Base-by-base conservation (phyloP, 129 eudicot genomes). In the Lonicera japonica region DNA sequence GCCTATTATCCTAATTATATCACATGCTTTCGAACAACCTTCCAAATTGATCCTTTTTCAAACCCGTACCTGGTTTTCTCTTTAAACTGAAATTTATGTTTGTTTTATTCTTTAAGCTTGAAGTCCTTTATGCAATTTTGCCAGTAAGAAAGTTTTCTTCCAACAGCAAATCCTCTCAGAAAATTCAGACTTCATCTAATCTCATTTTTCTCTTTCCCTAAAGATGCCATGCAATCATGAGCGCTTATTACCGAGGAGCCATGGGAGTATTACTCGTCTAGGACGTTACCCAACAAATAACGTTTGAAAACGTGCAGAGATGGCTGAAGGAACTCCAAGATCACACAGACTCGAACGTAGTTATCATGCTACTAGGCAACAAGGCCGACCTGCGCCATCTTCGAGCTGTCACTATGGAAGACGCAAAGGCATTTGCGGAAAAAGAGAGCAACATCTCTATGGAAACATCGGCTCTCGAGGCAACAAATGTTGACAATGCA, bases 401-500 rank as follows among this genome's bases (percentile, higher is more conserved):
- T 10, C 51, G 51, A 45, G 51, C 51, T 11, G 51, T 45, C 3
- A 11, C 4, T 10, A 45, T 15, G 51, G 51, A 45, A 10, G 51
- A 45, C 8, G 51, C 51, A 45, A 45, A 45, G n/a, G 51, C 51
- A 11, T 45, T 45, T 45, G 51, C 51, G 2, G 51, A 45, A 45
- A 1, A 15, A 10, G 51, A 45, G 51, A 45, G n/a, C 2, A 45
- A 4, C 51, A 1, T 2, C n/a, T 45, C 8, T 11, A 45, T 45
- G 51, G 51, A 45, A 45, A 45, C 51, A 11, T 45, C 51, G 13
- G 51, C 51, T 45, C 51, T 45, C 51, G 51, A 45, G 51, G 51
- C 51, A 1, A 10, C n/a, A 15, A 45, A 45, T 11, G 51, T 45
- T 1, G 51, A 45, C 5, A 45, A 11, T 11, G 51, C 51, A 11